These are phyloP conservation scores for Beta macrorhiza DNA, from an alignment of 179 eudicot genomes.

Conservation along the genomic window DNA sequence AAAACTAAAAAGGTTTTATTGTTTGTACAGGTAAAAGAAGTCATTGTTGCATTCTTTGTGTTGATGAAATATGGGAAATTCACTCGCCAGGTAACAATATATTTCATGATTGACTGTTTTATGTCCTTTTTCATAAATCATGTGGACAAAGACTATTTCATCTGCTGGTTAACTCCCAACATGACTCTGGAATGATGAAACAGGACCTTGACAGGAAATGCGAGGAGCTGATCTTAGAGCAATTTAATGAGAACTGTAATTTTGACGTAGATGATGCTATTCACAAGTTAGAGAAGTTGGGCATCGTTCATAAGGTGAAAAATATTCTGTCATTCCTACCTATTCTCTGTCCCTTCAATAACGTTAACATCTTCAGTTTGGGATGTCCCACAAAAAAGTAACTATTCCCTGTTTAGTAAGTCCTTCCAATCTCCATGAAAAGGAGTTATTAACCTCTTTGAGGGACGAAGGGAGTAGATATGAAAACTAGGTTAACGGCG, in stretches of 20 bases:
- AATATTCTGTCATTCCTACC: background rate
- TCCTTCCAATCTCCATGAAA: too few species aligned
- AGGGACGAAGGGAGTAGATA: too few species aligned
- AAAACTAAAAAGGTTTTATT: background rate
- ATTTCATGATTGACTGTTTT: background rate
- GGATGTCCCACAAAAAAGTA: too few species aligned
- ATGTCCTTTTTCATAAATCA: background rate
- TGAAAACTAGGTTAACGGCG: too few species aligned
- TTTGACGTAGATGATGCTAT: conserved; percentile 48
- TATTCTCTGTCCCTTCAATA: background rate
- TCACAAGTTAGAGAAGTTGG: conserved; percentile 35
- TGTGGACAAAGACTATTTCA: background rate
- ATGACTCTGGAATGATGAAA: background rate
- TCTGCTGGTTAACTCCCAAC: background rate
- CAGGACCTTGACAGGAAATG: conserved; percentile 42
- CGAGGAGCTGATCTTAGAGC: conserved; percentile 36
- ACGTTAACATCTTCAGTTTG: too few species aligned
- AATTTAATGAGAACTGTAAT: conserved; percentile 37
- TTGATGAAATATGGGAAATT: conserved; percentile 39
- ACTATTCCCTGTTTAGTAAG: too few species aligned
- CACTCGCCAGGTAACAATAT: conserved; percentile 26
- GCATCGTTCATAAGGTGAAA: conserved; percentile 36
- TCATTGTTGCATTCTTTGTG: conserved; percentile 38
- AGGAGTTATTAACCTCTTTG: too few species aligned
- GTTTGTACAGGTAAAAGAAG: conserved; percentile 44